phyloP scores from a whole-genome alignment of 2,329 filamentous ascomycete genomes.

The Epichloe typhina region DNA sequence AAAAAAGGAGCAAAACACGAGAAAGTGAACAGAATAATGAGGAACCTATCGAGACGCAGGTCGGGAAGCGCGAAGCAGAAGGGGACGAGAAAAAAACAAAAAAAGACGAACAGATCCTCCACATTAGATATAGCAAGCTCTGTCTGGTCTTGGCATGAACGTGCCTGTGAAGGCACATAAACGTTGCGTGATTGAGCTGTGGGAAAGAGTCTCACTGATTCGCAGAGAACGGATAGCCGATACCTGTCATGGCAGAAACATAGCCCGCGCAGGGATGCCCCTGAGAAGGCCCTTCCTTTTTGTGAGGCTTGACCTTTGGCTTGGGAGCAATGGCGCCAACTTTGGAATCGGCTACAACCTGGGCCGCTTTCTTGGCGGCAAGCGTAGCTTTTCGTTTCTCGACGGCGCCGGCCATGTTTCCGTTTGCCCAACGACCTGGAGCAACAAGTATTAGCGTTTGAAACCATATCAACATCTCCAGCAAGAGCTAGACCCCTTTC shows the following conservation, averaged over 20 bases:
- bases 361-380: constrained; percentile 42
- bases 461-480: background rate
- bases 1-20: too few relatives aligned
- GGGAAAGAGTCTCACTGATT: background rate
- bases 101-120: background rate
- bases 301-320: constrained; percentile 21
- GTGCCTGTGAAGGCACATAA: too few relatives aligned
- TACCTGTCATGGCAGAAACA: constrained; percentile 14
- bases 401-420: constrained; percentile 47
- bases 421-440: constrained; percentile 45
- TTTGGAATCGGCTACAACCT: constrained; percentile 26
- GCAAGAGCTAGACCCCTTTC: background rate
- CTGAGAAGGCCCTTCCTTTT: constrained; percentile 17
- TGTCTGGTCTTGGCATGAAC: background rate
- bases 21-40: too few relatives aligned
- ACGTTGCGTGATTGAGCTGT: background rate
- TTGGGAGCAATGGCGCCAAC: constrained; percentile 25
- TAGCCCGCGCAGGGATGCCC: constrained; percentile 1
- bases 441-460: constrained; percentile 11
- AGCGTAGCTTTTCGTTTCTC: constrained; percentile 47
- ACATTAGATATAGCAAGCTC: background rate
- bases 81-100: background rate
- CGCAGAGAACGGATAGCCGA: constrained; percentile 15
- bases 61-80: background rate
- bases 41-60: too few relatives aligned